These are phyloP conservation scores for Huntiella decipiens DNA, from an alignment of 2,329 filamentous ascomycete species.

Conservation along the genomic window DNA sequence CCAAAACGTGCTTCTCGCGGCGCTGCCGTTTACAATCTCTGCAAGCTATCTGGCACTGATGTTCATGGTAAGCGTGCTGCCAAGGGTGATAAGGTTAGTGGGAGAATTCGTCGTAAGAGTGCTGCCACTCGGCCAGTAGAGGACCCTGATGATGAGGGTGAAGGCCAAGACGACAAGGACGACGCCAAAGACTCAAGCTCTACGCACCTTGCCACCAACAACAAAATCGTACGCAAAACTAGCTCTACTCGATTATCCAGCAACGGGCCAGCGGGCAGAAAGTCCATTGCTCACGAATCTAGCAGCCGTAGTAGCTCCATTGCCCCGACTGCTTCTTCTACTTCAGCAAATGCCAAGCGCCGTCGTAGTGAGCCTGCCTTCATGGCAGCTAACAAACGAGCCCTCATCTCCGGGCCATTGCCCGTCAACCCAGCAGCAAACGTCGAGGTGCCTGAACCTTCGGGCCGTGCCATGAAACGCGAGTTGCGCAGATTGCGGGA, in stretches of 20 bases:
- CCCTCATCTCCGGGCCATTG: conserved; percentile 11
- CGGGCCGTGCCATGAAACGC: conserved; percentile 29
- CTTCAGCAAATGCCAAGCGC: not conserved
- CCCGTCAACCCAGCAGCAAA: conserved; percentile 40
- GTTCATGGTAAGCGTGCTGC: conserved; percentile 37
- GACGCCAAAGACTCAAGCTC: conserved; percentile 18
- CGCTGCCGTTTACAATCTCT: conserved; percentile 38
- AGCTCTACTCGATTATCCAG: not conserved
- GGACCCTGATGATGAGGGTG: not conserved
- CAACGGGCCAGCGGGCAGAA: not conserved
- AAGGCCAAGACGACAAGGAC: not conserved
- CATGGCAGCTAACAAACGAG: conserved; percentile 1
- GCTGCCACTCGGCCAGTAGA: not conserved
- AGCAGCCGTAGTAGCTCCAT: conserved; percentile 15
- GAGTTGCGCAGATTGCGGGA: conserved; percentile 42
- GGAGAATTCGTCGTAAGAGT: conserved; percentile 23
- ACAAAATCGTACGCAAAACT: conserved; percentile 19
- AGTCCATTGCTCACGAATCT: no score
- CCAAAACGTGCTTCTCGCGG: conserved; percentile 13
- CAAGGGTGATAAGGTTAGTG: conserved; percentile 28
- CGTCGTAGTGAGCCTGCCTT: conserved; percentile 4
- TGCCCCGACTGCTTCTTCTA: conserved; percentile 19
- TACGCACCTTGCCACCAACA: conserved; percentile 19
- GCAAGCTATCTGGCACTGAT: conserved; percentile 41
- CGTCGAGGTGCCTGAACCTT: conserved; percentile 34